Base-by-base conservation (phyloP, 495 filamentous ascomycete genomes). In the Hypoxylon trugodes region DNA sequence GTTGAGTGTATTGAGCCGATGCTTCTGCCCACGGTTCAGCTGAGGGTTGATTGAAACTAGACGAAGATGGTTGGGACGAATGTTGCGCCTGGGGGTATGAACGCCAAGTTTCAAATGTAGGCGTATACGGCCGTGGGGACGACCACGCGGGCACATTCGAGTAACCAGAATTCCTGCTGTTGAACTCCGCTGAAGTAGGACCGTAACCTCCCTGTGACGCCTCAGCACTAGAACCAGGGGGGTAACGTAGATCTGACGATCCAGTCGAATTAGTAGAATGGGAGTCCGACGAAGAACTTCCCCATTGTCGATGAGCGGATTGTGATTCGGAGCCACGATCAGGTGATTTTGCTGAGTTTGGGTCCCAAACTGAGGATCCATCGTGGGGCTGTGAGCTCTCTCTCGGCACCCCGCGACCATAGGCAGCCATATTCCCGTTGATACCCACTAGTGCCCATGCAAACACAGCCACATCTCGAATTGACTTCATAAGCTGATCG, bases 381-480 rank as follows among this genome's bases (percentile, higher is more conserved):
- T 81, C 80, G 0, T 77, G 77, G 0, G 88, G 88, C 45, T 82
- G 79, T 16, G 85, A 77, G 56, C 87, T 82, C 24, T 86, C 85
- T 6, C 73, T 75, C 2, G 88, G 86, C 18, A 78, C 79, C n/a
- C 90, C 89, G 10, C 76, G 79, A 46, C 83, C 78, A 59, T 86
- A 90, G 24, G 84, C 78, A 7, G 88, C 87, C 21, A 94, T 68
- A 12, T 84, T 87, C 2, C 89, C 89, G 70, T 96, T 96, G 75
- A 94, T 96, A 12, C 90, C 90, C 2, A 87, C 84, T 18, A 95
- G 74, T 4, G 87, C 86, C 90, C 89, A 94, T 10, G 90, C 90
- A 68, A 94, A 93, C 24, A 92, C 88, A 13, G 90, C 91, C 24
- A 92, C 88, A 38, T 96, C 91, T 26, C 90, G 87, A 55, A 95